Evolutionary conservation across 2,329 filamentous ascomycete species (phyloP).

Genomic region (Rhynchosporium agropyri): DNA sequence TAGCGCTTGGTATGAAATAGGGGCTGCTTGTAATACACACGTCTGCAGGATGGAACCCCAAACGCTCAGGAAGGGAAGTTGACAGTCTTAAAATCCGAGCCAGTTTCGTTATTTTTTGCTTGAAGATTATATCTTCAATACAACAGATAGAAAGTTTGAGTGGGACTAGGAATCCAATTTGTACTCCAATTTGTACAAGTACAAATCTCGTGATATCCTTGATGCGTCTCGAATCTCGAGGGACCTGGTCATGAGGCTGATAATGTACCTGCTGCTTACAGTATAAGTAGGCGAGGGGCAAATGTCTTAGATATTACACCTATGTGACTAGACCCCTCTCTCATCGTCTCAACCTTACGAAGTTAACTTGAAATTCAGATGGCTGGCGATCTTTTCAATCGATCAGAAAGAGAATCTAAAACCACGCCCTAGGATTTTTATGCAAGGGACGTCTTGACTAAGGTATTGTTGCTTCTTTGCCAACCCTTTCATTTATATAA

Average conservation of each 20-base stretch:
- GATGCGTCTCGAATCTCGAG: not conserved
- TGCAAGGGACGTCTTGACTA: conserved; percentile 20
- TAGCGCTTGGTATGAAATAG: not conserved
- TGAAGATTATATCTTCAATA: no score
- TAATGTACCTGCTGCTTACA: conserved; percentile 10
- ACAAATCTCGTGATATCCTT: not conserved
- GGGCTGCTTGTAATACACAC: not conserved
- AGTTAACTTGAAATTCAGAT: conserved; percentile 1
- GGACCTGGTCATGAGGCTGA: conserved; percentile 12
- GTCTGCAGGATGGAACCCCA: not conserved
- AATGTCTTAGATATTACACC: conserved; percentile 7
- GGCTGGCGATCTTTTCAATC: conserved; percentile 18
- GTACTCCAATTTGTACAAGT: not conserved
- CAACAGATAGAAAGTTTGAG: no score
- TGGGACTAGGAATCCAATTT: not conserved
- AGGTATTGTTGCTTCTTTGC: not conserved
- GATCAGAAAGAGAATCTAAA: conserved; percentile 1
- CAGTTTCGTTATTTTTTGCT: no score
- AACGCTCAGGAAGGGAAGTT: not conserved
- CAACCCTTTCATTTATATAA: conserved; percentile 17
- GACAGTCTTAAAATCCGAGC: not conserved
- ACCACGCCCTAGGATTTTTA: not conserved
- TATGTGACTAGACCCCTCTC: conserved; percentile 4
- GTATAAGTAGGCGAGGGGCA: conserved; percentile 3
- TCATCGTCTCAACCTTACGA: not conserved